These are phyloP conservation scores for Ambrosia hybrid DNA, from an alignment of 140 eudicot species.

Conservation along the genomic window DNA sequence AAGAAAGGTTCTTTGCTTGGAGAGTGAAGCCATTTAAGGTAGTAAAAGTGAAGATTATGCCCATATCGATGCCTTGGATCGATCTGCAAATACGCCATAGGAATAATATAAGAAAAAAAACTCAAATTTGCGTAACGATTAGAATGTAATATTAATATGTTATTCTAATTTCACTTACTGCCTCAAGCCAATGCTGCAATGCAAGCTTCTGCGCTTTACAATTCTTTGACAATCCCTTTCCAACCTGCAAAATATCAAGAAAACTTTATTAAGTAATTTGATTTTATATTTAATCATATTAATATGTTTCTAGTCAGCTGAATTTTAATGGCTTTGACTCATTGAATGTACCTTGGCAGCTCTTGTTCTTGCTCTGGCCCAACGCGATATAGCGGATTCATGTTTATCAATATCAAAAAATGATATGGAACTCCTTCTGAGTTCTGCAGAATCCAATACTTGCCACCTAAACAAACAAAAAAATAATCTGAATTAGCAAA, in stretches of 20 bases:
- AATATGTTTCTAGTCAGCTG: neutral
- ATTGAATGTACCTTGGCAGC: neutral
- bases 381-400: conserved; percentile 60
- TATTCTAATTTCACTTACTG: conserved; percentile 46
- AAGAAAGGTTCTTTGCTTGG: conserved; percentile 92
- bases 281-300: neutral
- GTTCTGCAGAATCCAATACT: conserved; percentile 79
- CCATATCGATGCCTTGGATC: conserved; percentile 99
- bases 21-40: conserved; percentile 70
- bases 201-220: conserved; percentile 89
- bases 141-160: neutral
- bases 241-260: conserved; percentile 53
- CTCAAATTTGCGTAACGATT: neutral
- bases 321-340: too few species aligned
- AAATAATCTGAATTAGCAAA: neutral
- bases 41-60: conserved; percentile 87
- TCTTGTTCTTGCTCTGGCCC: too few species aligned
- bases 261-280: neutral
- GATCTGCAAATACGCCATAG: conserved; percentile 45
- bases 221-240: conserved; percentile 86
- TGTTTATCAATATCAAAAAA: conserved; percentile 73
- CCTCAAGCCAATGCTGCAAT: conserved; percentile 96
- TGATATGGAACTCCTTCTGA: conserved; percentile 78
- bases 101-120: conserved; percentile 10
- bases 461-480: conserved; percentile 62